Evolutionary conservation across 2,329 filamentous ascomycete genomes (phyloP), one percentile per base, ranked within the genome.

Genomic region (Dactylellina drechsleri): DNA sequence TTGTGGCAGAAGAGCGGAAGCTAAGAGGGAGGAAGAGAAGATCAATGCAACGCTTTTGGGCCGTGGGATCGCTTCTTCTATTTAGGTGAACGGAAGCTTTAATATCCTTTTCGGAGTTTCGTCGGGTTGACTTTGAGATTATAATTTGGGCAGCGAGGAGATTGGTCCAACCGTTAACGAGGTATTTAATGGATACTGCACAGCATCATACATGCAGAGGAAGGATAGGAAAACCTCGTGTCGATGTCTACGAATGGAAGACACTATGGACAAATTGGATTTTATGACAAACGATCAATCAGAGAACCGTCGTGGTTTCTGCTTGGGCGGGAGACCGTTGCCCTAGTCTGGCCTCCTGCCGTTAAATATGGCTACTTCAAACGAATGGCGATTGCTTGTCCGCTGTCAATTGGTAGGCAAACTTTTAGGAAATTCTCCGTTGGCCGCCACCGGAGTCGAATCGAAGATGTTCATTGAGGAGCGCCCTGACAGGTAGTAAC

Each of bases 371-470:
- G 66, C 52, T 71, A 64, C 59, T 43, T n/a, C 13, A n/a, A n/a
- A 23, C n/a, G 16, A 50, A 16, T 57, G 18, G 43, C 18, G 31
- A 31, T 31, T 57, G 18, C 40, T 58, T 15, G 4, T 13, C 16
- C 31, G 26, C 31, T 16, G 41, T 16, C 57, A 28, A 54, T 54
- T 54, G 23, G 52, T 43, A 16, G 57, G 16, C 28, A 10, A 26
- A 8, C 18, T 6, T 70, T 66, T 67, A 75, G 71, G 71, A 75
- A 68, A 75, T 75, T 75, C 53, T 68, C 71, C 64, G 71, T 75
- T 60, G 54, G 20, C 45, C 47, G 65, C 23, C 56, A 53, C 60
- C 57, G 66, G 59, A 64, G 41, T 70, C 61, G 66, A 50, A 49
- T 40, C 57, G 57, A 59, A 59, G 3, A 18, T 36, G 49, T 16